Percentiles rank a stretch among this genome's conserved stretches.
These are phyloP conservation scores for Puccinia horiana DNA, from an alignment of 1,284 basidiomycete genomes.

Conservation along the genomic window DNA sequence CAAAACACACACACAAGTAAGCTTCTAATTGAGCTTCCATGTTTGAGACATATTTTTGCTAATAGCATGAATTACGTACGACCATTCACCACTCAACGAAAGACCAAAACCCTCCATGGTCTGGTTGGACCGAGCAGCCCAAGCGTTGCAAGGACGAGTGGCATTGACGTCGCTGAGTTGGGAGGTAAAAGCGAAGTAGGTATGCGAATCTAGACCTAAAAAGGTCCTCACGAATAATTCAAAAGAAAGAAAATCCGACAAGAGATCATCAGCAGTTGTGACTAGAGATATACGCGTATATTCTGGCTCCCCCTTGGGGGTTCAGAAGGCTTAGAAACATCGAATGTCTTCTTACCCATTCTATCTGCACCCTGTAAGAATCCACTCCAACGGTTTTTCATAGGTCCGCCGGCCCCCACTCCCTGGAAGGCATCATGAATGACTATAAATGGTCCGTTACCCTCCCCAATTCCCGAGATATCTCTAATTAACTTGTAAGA, in stretches of 20 bases:
- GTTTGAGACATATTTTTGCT: background rate
- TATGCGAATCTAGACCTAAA: constrained; percentile 43
- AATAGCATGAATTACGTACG: constrained; percentile 11
- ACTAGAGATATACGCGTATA: background rate
- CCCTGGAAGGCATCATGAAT: constrained; percentile 76
- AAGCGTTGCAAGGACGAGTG: constrained; percentile 39
- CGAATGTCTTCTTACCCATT: constrained; percentile 28
- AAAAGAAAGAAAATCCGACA: background rate
- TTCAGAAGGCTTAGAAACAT: background rate
- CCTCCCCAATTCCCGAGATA: constrained; percentile 77
- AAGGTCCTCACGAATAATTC: background rate
- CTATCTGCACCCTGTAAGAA: constrained; percentile 48
- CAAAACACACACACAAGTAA: background rate
- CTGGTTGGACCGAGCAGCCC: constrained; percentile 38
- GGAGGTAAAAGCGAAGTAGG: constrained; percentile 33
- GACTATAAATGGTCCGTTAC: constrained; percentile 77
- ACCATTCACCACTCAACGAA: constrained; percentile 42
- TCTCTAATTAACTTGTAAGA: constrained; percentile 75
- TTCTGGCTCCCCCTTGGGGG: background rate
- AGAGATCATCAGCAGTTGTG: background rate
- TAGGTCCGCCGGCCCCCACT: constrained; percentile 6
- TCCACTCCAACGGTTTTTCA: constrained; percentile 36
- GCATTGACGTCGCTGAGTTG: constrained; percentile 39
- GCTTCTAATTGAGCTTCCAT: background rate
- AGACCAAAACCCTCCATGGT: constrained; percentile 47